A percentile compares a stretch with the other conserved stretches of the same genome.
These are phyloP conservation scores for Solanum dulcamara DNA, from an alignment of 257 asterid genomes.

Conservation along the genomic window DNA sequence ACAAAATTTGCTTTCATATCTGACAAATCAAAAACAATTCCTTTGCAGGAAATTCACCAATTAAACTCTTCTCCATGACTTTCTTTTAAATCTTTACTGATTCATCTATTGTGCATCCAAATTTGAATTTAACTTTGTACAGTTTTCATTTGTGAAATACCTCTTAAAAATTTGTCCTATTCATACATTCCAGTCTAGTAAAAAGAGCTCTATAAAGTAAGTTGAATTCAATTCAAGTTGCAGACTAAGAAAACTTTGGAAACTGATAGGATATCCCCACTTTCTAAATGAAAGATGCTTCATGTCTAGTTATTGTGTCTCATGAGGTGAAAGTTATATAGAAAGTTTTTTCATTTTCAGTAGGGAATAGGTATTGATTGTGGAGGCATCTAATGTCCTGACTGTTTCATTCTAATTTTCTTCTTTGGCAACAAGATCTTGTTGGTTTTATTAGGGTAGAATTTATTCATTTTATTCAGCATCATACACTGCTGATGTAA, in stretches of 20 bases:
- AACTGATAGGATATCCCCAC: not conserved
- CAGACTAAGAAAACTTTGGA: not conserved
- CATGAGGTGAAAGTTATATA: not conserved
- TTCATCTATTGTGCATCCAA: not conserved
- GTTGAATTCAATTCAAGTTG: not conserved
- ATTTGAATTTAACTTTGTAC: not conserved
- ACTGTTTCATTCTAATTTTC: not conserved
- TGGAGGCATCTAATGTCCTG: not conserved
- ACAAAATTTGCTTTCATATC: not conserved
- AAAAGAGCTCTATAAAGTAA: not conserved
- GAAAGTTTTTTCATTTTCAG: not conserved
- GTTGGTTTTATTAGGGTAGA: not conserved
- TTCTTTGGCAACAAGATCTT: not conserved
- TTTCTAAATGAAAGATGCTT: not conserved
- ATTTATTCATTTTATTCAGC: not conserved
- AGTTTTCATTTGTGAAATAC: not conserved
- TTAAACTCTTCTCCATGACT: not conserved
- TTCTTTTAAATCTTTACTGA: not conserved
- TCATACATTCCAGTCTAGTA: not conserved
- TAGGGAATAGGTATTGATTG: not conserved
- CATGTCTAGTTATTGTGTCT: not conserved
- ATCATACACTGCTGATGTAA: not conserved
- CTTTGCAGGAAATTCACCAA: not conserved
- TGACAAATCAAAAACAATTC: not conserved
- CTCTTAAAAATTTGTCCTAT: not conserved